Base-by-base conservation (phyloP, 2,329 filamentous ascomycete species). In the Chaetomiaceae sp. region DNA sequence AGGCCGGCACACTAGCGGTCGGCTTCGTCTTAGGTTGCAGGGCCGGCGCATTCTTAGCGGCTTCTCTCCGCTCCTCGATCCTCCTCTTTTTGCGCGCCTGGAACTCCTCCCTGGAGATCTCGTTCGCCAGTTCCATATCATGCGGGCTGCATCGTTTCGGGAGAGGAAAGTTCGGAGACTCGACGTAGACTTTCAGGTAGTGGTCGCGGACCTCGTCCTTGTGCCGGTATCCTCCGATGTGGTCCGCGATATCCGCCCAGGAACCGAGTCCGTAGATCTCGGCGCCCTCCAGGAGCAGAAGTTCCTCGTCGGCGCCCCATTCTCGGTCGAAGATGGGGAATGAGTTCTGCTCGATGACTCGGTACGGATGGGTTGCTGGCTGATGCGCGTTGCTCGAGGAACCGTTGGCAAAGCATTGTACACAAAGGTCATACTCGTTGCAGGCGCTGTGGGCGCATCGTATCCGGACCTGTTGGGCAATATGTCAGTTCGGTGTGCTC, bases 191-290 rank as follows among this genome's bases (percentile, higher is more conserved):
- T 57, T 86, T 78, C 60, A 94, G 82, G 69, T 99, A 99, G 69
- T 99, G 94, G 61, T 96, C 89, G 58, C 90, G 85, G 31, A 97
- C 94, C 71, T 99, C 94, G 63, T 97, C 92, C 68, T 96, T 97
- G 60, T 87, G 85, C 53, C 94, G 84, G 66, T 91, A 97, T 11
- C 94, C 94, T 47, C 94, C 94, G 64, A 99, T 97, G 69, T 99
- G 94, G 69, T 99, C 92, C 34, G 94, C 91, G 58, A 99, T 95
- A 66, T 99, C 94, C 36, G 91, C 90, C 92, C 94, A 99, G 20
- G 92, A 97, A 3, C 94, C 94, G 46, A 99, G 76, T 0, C 94
- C 94, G 67, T 99, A 99, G 54, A 90, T 95, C 71, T 99, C 94
- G 11, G 90, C 91, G 20, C 94, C 94, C 72, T 99, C 94, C 0